Conservation (phyloP, 495 filamentous ascomycete species). For the Xylaria cubensis region DNA sequence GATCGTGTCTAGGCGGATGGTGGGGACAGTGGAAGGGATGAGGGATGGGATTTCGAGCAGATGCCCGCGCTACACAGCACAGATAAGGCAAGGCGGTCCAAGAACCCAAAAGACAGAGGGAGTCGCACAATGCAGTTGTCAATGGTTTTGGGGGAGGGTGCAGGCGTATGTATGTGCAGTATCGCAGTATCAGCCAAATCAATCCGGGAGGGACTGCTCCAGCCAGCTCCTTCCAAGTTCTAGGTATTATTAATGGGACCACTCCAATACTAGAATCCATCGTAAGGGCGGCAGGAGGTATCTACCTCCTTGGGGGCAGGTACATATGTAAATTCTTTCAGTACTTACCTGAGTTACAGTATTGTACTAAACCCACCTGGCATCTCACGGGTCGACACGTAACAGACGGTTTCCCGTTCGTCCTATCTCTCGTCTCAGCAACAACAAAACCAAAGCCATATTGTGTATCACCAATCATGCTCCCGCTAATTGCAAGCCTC, state of each 20-base stretch:
- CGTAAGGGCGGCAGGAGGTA: neutral
- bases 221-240: slow-evolving; percentile 1
- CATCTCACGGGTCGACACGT: neutral
- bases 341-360: neutral
- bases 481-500: slow-evolving; percentile 1
- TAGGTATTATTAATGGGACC: neutral
- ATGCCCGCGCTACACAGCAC: slow-evolving; percentile 1
- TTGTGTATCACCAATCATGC: slow-evolving; percentile 4
- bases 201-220: neutral
- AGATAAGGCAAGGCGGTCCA: neutral
- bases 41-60: slow-evolving; percentile 9
- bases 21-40: slow-evolving; percentile 8
- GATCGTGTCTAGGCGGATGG: slow-evolving; percentile 7
- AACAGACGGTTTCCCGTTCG: neutral
- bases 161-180: slow-evolving; percentile 3
- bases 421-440: neutral
- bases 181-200: neutral
- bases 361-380: neutral
- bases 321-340: neutral
- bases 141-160: neutral
- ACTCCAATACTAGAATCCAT: neutral
- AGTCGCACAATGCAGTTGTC: neutral
- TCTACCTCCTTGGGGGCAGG: neutral
- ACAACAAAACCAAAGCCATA: neutral
- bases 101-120: neutral